Percentiles rank a stretch among this genome's conserved stretches.
Evolutionary conservation across 176 grass and related monocot genomes (phyloP).

Genomic region (Hsuehochloa calcarea): DNA sequence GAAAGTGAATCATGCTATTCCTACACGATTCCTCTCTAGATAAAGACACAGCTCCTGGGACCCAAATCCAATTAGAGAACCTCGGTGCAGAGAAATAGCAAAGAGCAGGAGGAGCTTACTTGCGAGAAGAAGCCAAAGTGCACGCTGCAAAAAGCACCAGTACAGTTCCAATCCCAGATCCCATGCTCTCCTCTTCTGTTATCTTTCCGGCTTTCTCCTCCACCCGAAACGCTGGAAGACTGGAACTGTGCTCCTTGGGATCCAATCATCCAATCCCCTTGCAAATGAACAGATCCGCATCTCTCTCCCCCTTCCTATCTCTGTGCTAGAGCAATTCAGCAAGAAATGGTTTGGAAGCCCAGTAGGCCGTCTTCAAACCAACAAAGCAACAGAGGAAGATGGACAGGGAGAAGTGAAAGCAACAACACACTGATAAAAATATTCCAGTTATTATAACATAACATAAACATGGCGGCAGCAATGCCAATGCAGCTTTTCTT

Average conservation of each 20-base stretch:
- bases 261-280: conserved; percentile 12
- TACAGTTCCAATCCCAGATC: not conserved
- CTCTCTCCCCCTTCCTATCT: not conserved
- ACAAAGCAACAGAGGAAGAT: not conserved
- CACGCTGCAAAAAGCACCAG: conserved; percentile 28
- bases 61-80: conserved; percentile 18
- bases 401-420: not conserved
- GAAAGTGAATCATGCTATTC: not conserved
- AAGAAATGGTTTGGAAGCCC: conserved; percentile 18
- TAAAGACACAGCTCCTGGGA: not conserved
- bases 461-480: not conserved
- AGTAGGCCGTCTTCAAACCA: conserved; percentile 14
- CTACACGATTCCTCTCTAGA: not conserved
- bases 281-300: conserved; percentile 16
- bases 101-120: conserved; percentile 17
- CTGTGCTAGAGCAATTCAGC: not conserved
- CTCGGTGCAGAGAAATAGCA: not conserved
- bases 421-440: conserved; percentile 5
- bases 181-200: conserved; percentile 22
- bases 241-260: not conserved
- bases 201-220: not conserved
- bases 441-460: not conserved
- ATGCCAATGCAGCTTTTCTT: conserved; percentile 3
- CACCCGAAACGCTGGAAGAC: not conserved
- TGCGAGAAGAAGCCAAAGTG: conserved; percentile 31